Evolutionary conservation across 345 rosid species (phyloP).

Genomic region (Viola odorata): DNA sequence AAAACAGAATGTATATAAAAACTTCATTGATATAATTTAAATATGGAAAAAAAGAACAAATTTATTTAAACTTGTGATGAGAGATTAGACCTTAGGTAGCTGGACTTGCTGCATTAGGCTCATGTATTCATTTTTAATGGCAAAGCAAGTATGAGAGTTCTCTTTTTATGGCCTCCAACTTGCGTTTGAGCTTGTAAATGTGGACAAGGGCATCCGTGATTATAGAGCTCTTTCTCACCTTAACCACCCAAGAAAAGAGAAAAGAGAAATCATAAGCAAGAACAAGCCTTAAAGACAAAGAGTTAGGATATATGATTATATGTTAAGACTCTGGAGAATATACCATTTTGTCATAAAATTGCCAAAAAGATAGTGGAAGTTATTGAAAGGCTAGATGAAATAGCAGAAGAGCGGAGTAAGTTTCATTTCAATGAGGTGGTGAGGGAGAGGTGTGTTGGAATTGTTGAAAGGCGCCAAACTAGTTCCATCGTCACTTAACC

Average conservation of each 20-base stretch:
- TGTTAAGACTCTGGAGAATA: too few species aligned
- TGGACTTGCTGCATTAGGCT: slow-evolving; percentile 25
- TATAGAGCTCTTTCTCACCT: slow-evolving; percentile 43
- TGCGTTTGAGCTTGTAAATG: slow-evolving; percentile 51
- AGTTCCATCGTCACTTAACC: too few species aligned
- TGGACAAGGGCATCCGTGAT: slow-evolving; percentile 40
- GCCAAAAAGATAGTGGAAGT: too few species aligned
- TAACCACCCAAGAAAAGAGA: neutral
- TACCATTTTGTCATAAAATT: too few species aligned
- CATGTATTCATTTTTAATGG: slow-evolving; percentile 33
- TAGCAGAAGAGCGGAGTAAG: too few species aligned
- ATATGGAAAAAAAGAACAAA: neutral
- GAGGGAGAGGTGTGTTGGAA: too few species aligned
- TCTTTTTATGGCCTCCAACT: slow-evolving; percentile 47
- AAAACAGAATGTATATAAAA: neutral
- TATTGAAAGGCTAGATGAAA: too few species aligned
- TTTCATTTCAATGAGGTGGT: too few species aligned
- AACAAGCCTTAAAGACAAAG: too few species aligned
- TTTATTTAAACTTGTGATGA: neutral
- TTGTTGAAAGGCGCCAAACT: too few species aligned
- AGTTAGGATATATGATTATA: too few species aligned
- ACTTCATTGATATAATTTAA: neutral
- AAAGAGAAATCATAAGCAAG: neutral
- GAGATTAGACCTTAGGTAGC: slow-evolving; percentile 43
- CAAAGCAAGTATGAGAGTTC: slow-evolving; percentile 36